Evolutionary conservation across 352 stramenopile species (phyloP).

Genomic region (Phytophthora aleatoria): DNA sequence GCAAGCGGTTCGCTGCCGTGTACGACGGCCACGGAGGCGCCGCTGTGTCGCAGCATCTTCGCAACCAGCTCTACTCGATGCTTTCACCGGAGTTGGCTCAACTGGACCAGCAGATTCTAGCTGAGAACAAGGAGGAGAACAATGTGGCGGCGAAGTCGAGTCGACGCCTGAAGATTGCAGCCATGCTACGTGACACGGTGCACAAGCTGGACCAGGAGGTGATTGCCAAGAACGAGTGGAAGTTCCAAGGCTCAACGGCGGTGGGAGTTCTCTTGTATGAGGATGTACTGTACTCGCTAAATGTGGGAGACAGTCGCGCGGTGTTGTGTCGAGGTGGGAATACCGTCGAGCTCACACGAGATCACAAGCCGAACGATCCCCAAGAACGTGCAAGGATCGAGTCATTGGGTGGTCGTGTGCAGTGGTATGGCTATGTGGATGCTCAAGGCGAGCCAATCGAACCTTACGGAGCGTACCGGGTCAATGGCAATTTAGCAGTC

Average conservation of each 20-base stretch:
- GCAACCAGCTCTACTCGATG: conserved; percentile 61
- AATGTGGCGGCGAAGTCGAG: conserved; percentile 36
- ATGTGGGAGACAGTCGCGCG: conserved; percentile 95
- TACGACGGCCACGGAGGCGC: conserved; percentile 87
- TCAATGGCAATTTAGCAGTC: conserved; percentile 94
- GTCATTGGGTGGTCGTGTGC: conserved; percentile 81
- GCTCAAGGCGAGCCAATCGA: conserved; percentile 83
- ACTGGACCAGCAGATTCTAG: conserved; percentile 53
- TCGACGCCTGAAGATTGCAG: conserved; percentile 40
- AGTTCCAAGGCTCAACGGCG: conserved; percentile 79
- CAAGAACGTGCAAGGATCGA: conserved; percentile 78
- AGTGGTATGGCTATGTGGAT: conserved; percentile 91
- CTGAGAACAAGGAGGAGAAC: conserved; percentile 35
- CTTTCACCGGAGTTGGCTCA: conserved; percentile 53
- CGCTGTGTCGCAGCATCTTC: conserved; percentile 67
- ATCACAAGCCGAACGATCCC: conserved; percentile 92
- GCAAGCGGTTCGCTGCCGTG: conserved; percentile 81
- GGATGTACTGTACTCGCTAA: conserved; percentile 83
- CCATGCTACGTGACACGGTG: conserved; percentile 50
- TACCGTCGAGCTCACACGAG: conserved; percentile 74
- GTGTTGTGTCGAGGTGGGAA: conserved; percentile 89
- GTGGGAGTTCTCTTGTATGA: conserved; percentile 76
- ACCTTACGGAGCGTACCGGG: conserved; percentile 89
- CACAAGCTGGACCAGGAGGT: conserved; percentile 66
- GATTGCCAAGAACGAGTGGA: conserved; percentile 73